Conservation (phyloP, 495 filamentous ascomycete genomes). For the Clohesyomyces aquaticus region DNA sequence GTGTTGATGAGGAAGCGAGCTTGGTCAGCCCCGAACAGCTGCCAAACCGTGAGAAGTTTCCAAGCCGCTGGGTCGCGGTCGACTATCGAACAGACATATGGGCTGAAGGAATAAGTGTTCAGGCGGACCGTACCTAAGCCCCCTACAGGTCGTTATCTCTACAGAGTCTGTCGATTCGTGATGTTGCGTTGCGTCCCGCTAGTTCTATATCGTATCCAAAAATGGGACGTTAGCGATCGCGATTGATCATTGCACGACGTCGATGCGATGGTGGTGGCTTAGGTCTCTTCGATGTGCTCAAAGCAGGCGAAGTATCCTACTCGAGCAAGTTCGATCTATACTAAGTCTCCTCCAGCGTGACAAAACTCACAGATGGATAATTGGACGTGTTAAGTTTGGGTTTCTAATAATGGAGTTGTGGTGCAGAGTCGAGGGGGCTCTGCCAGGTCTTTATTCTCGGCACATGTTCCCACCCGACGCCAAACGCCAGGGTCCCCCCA, state of each 20-base stretch:
- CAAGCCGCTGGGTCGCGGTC: not conserved
- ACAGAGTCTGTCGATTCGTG: too few species aligned
- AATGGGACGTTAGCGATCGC: too few species aligned
- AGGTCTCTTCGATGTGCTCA: not conserved
- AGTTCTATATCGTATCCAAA: too few species aligned
- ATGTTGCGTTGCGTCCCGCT: too few species aligned
- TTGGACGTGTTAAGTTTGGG: slow-evolving; percentile 3
- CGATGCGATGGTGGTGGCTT: slow-evolving; percentile 16
- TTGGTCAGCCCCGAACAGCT: not conserved
- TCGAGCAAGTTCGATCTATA: too few species aligned
- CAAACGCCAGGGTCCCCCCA: not conserved
- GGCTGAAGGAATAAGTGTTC: too few species aligned
- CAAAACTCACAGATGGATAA: not conserved
- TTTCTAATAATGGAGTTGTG: slow-evolving; percentile 27
- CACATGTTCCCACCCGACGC: slow-evolving; percentile 10
- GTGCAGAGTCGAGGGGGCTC: slow-evolving; percentile 37
- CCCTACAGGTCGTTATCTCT: slow-evolving; percentile 9
- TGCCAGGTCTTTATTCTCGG: slow-evolving; percentile 29
- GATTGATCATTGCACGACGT: too few species aligned
- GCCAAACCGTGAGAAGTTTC: not conserved
- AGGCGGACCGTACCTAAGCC: not conserved
- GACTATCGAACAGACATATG: too few species aligned
- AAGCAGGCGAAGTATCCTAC: not conserved
- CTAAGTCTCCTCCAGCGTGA: too few species aligned
- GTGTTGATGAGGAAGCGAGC: not conserved